phyloP scores from a whole-genome alignment of 2,329 filamentous ascomycete genomes.

The Volutella citrinella region DNA sequence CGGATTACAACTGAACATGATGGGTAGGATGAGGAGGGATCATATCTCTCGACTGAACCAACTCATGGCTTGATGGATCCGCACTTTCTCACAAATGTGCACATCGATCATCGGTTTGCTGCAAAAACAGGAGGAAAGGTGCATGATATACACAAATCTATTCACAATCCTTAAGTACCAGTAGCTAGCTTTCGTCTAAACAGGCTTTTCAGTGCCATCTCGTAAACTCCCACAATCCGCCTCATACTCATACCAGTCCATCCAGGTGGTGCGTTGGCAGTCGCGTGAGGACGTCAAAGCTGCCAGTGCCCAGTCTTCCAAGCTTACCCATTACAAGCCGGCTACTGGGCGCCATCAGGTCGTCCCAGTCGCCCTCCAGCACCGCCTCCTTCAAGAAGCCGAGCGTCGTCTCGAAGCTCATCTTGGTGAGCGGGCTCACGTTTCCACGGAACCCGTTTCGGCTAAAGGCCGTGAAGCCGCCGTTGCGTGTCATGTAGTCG shows the following conservation, averaged over 20 bases:
- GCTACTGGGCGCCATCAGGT: constrained; percentile 79
- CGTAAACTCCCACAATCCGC: too few relatives aligned
- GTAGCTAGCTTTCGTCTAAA: too few relatives aligned
- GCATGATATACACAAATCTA: too few relatives aligned
- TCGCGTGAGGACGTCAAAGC: constrained; percentile 79
- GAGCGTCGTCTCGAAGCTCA: constrained; percentile 98
- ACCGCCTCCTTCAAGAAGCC: constrained; percentile 92
- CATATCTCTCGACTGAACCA: too few relatives aligned
- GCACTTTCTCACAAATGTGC: too few relatives aligned
- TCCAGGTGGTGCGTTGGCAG: constrained; percentile 50
- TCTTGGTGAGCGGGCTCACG: constrained; percentile 92
- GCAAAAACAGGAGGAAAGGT: too few relatives aligned
- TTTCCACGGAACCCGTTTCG: constrained; percentile 83
- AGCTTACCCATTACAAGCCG: constrained; percentile 84
- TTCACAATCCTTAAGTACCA: too few relatives aligned
- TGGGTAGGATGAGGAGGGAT: too few relatives aligned
- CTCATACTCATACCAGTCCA: constrained; percentile 24
- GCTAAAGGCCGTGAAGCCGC: constrained; percentile 87
- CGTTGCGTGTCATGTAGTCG: constrained; percentile 95
- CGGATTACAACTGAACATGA: too few relatives aligned
- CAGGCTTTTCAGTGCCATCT: too few relatives aligned
- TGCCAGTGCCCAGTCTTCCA: constrained; percentile 81
- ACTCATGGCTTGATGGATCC: too few relatives aligned
- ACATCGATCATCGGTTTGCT: too few relatives aligned
- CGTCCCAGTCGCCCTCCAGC: constrained; percentile 85